Base-by-base conservation (phyloP, 2,329 filamentous ascomycete genomes). In the Apiospora hydei region DNA sequence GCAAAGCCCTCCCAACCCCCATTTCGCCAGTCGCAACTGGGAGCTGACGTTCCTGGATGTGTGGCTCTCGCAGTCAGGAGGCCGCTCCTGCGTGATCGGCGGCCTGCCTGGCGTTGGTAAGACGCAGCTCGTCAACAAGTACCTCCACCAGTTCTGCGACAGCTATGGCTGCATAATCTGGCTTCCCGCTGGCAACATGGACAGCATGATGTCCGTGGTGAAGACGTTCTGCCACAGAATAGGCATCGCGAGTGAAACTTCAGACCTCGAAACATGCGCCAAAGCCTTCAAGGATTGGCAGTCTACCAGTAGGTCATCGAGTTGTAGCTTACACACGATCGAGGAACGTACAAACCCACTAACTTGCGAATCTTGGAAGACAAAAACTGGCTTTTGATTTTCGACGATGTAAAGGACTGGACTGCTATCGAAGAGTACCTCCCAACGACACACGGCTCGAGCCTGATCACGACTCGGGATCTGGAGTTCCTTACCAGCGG, bases 111-210 rank as follows among this genome's bases (percentile, higher is more conserved):
- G 61, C 34, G n/a, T 67, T 7, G 61, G 61, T 18, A 67, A 67
- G 61, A 67, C 61, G 61, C 61, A 67, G n/a, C 34, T 67, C n/a
- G 34, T 67, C 21, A 67, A 43, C 61, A 34, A 43, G 34, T 67
- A 67, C 34, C 34, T 21, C 61, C 41, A 67, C 34, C 34, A 34
- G 34, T 67, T 44, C 30, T 67, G n/a, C 18, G 10, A 16, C 4
- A 11, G 10, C 4, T 67, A 67, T 18, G 34, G 43, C 41, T 67
- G 41, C 41, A 44, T 67, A 3, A 10, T 43, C 14, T 67, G 61
- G 61, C 61, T 67, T 5, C 61, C 61, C 34, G 43, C 61, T 5
- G 30, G 24, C 8, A 13, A 43, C 5, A n/a, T 2, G 34, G n/a
- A 13, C 34, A 67, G 5, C 10, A 41, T 67, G 21, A 43, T 41